phyloP scores from a whole-genome alignment of 345 rosid species.

The Geranium brycei region DNA sequence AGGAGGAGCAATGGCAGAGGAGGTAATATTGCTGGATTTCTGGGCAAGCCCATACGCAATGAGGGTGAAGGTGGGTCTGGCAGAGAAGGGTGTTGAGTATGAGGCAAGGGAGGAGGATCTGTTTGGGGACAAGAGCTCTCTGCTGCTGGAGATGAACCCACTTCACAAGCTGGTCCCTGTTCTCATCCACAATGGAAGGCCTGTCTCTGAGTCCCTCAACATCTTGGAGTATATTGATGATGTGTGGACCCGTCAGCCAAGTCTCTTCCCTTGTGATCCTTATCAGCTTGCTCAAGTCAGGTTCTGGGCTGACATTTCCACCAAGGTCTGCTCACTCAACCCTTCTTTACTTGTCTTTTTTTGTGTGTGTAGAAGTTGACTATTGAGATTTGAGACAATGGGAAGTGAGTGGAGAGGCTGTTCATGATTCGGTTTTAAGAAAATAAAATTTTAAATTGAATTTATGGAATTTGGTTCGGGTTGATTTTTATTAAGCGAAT shows the following conservation, averaged over 20 bases:
- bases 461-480: no score
- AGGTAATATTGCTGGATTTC: constrained; percentile 7
- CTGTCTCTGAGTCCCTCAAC: constrained; percentile 10
- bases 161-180: constrained; percentile 11
- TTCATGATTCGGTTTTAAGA: no score
- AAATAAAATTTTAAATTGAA: no score
- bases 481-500: no score
- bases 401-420: no score
- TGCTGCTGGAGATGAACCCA: constrained; percentile 12
- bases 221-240: constrained; percentile 13
- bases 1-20: constrained; percentile 5
- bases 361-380: no score
- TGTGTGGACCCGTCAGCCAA: constrained; percentile 4
- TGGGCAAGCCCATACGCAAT: constrained; percentile 13
- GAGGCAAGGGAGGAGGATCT: constrained; percentile 12
- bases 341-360: no score
- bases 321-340: neutral
- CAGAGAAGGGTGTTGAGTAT: constrained; percentile 11
- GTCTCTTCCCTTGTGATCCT: constrained; percentile 10
- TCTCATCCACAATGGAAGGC: constrained; percentile 12
- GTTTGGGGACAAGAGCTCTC: constrained; percentile 10
- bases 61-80: constrained; percentile 13
- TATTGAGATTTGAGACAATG: no score
- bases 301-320: constrained; percentile 14
- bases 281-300: constrained; percentile 5